Evolutionary conservation across 2,329 filamentous ascomycete genomes (phyloP), one percentile per base, ranked within the genome.

Genomic region (Metarhizium brunneum): DNA sequence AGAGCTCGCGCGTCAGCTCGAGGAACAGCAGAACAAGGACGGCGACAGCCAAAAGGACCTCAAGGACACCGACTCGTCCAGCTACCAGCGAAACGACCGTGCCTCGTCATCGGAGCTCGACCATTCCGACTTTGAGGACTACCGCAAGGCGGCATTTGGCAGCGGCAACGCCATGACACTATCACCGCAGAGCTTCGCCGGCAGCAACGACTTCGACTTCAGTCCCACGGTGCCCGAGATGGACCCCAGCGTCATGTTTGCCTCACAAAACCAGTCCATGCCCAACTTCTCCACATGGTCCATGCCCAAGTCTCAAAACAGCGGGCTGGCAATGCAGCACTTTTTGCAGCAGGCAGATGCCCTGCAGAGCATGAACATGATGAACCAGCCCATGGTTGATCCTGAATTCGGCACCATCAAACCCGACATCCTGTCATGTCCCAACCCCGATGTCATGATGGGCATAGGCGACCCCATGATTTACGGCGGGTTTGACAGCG

Each of bases 391-490:
- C 3, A 65, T 81, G 3, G 66, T 81, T 32, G 79, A 80, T 59
- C 74, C 74, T 2, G 76, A 78, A 45, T 80, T 80, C 52, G 75
- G 76, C 42, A 77, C 74, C 30, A 77, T 82, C 60, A 82, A 82
- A 69, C 79, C 79, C 13, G 77, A 81, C 55, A 73, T 79, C 48
- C 69, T 82, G 47, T 76, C 76, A 42, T 77, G 76, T 60, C 68
- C 75, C 47, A 78, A 80, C 53, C 72, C 77, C 1, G 78, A 81
- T 48, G 76, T 78, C 7, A 83, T 83, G 79, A 71, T 82, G 65
- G 77, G 79, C 18, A 75, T 81, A 63, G 76, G 74, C 18, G 80
- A 83, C 58, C 79, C 80, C 1, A 82, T 82, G 79, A 81, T 83
- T 55, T 83, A 77, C 61, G 71, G 75, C 3, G 76, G 77, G 48